Evolutionary conservation across 306 rosid genomes (phyloP).

Genomic region (Inga leiocalycina): DNA sequence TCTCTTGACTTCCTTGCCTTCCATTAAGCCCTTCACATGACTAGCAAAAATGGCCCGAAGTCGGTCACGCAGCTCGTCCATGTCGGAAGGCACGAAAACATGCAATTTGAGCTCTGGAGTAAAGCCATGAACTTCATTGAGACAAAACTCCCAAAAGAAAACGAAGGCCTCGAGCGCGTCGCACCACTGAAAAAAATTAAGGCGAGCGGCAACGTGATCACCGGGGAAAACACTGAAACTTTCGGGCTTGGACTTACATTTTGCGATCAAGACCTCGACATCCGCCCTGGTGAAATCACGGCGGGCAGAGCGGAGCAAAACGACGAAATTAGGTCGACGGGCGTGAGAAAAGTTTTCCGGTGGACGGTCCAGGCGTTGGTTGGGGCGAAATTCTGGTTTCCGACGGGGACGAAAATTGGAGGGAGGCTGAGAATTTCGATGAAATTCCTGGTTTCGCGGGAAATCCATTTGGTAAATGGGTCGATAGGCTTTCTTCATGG

Average conservation of each 20-base stretch:
- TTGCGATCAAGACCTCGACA: slow-evolving; percentile 42
- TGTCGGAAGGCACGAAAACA: slow-evolving; percentile 48
- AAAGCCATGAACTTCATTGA: slow-evolving; percentile 50
- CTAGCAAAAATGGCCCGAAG: slow-evolving; percentile 47
- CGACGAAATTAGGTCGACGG: slow-evolving; percentile 40
- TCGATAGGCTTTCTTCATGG: slow-evolving; percentile 42
- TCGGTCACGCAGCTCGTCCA: slow-evolving; percentile 48
- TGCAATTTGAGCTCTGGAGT: slow-evolving; percentile 44
- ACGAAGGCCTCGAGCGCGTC: slow-evolving; percentile 62
- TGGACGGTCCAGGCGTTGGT: slow-evolving; percentile 25
- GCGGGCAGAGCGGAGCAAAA: slow-evolving; percentile 41
- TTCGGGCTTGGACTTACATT: slow-evolving; percentile 47
- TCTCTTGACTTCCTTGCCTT: slow-evolving; percentile 57
- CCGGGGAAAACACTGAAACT: background rate
- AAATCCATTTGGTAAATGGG: background rate
- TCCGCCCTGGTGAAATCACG: slow-evolving; percentile 13
- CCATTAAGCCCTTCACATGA: slow-evolving; percentile 48
- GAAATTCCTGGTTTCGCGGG: slow-evolving; percentile 8
- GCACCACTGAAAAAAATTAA: slow-evolving; percentile 54
- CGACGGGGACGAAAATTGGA: slow-evolving; percentile 12
- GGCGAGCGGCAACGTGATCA: slow-evolving; percentile 41
- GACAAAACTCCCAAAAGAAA: slow-evolving; percentile 63
- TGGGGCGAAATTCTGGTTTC: slow-evolving; percentile 6
- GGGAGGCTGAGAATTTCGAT: slow-evolving; percentile 1
- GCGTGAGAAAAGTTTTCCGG: slow-evolving; percentile 14